phyloP scores from a whole-genome alignment of 768 basidiomycete species.

The Cytidiella melzeri region DNA sequence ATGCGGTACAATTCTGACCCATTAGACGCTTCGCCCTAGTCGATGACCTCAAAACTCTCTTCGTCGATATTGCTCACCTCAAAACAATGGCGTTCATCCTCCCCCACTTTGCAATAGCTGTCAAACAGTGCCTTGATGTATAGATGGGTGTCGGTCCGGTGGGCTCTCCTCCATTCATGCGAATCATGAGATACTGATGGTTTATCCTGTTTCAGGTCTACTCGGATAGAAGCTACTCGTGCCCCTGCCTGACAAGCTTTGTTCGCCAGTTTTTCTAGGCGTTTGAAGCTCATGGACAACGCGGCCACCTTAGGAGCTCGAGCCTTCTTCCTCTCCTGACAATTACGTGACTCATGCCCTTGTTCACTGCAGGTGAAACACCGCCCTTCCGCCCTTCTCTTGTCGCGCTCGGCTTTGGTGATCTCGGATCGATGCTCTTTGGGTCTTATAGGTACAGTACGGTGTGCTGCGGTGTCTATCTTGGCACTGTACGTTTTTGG shows the following conservation, averaged over 20 bases:
- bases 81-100: too few relatives aligned
- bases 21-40: too few relatives aligned
- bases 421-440: not conserved
- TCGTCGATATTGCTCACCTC: too few relatives aligned
- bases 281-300: slow-evolving; percentile 1
- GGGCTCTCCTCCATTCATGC: too few relatives aligned
- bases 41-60: too few relatives aligned
- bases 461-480: not conserved
- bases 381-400: slow-evolving; percentile 5
- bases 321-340: slow-evolving; percentile 5
- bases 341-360: slow-evolving; percentile 10
- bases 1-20: too few relatives aligned
- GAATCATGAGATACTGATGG: too few relatives aligned
- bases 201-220: too few relatives aligned
- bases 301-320: slow-evolving; percentile 1
- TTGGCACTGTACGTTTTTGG: not conserved
- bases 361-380: slow-evolving; percentile 13
- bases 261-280: slow-evolving; percentile 1
- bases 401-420: not conserved
- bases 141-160: too few relatives aligned
- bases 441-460: not conserved
- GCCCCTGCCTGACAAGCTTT: not conserved
- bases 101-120: too few relatives aligned
- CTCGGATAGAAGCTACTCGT: too few relatives aligned
- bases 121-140: too few relatives aligned